These are phyloP conservation scores for Kurtzmaniella quercitrusa DNA, from an alignment of 1,139 yeast genomes.

Conservation along the genomic window DNA sequence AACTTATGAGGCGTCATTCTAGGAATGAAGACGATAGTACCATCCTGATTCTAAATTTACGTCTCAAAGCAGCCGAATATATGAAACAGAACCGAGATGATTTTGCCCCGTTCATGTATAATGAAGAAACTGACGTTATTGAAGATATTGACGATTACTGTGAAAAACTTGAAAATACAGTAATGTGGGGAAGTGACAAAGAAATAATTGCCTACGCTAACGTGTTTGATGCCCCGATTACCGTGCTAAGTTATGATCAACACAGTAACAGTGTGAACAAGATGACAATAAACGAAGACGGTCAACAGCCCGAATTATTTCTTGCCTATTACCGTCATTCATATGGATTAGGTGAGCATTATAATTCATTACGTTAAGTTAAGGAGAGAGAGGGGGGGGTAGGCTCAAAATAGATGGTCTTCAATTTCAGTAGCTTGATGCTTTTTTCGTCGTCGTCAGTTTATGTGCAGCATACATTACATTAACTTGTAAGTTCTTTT, in stretches of 20 bases:
- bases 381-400: neutral
- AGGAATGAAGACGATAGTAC: neutral
- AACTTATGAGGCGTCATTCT: slow-evolving; percentile 31
- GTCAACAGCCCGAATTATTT: slow-evolving; percentile 49
- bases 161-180: slow-evolving; percentile 60
- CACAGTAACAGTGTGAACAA: slow-evolving; percentile 53
- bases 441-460: too few relatives aligned
- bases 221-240: slow-evolving; percentile 65
- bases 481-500: too few relatives aligned
- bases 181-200: slow-evolving; percentile 96
- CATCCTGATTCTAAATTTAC: slow-evolving; percentile 47
- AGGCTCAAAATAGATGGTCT: neutral
- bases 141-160: slow-evolving; percentile 70
- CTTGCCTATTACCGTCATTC: slow-evolving; percentile 82
- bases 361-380: slow-evolving; percentile 61
- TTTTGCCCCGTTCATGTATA: slow-evolving; percentile 77
- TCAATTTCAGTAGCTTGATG: neutral
- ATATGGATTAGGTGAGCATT: slow-evolving; percentile 92
- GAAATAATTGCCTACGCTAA: slow-evolving; percentile 79
- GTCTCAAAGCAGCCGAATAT: slow-evolving; percentile 63
- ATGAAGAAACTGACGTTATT: slow-evolving; percentile 62
- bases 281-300: slow-evolving; percentile 29
- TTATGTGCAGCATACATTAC: too few relatives aligned
- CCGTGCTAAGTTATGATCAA: slow-evolving; percentile 73
- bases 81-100: slow-evolving; percentile 63